A percentile compares a stretch with the other conserved stretches of the same genome.
phyloP scores from a whole-genome alignment of 345 rosid genomes.

The Raphanus raphanistrum region DNA sequence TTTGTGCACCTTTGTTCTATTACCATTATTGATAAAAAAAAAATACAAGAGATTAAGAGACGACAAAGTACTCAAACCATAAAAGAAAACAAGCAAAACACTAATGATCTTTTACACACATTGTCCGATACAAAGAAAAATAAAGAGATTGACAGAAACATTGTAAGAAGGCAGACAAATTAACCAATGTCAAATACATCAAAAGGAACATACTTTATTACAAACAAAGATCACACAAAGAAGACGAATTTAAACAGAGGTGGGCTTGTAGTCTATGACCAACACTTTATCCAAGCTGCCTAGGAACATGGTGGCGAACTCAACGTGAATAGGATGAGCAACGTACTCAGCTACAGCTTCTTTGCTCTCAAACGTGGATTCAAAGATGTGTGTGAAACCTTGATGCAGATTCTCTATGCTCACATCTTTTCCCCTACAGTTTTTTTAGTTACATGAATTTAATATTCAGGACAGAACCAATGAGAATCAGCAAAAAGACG shows the following conservation, averaged over 20 bases:
- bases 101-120: constrained; percentile 9
- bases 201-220: constrained; percentile 2
- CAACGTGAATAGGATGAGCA: constrained; percentile 71
- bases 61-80: background rate
- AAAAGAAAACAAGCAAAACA: constrained; percentile 2
- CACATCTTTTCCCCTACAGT: constrained; percentile 26
- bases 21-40: background rate
- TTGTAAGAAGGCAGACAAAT: background rate
- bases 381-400: constrained; percentile 81
- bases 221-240: background rate
- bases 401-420: constrained; percentile 77
- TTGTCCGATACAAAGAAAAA: background rate
- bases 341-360: constrained; percentile 69
- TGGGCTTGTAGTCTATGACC: constrained; percentile 75
- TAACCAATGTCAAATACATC: background rate
- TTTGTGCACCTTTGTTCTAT: no score
- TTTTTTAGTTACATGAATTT: background rate
- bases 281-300: constrained; percentile 56
- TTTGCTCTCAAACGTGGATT: constrained; percentile 69
- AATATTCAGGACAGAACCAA: background rate
- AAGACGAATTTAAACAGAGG: constrained; percentile 31
- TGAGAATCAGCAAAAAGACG: background rate
- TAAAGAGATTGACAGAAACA: constrained; percentile 7
- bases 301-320: constrained; percentile 52
- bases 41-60: background rate